Conservation (phyloP, 805 yeast species). For the Phaffomyces antillensis region DNA sequence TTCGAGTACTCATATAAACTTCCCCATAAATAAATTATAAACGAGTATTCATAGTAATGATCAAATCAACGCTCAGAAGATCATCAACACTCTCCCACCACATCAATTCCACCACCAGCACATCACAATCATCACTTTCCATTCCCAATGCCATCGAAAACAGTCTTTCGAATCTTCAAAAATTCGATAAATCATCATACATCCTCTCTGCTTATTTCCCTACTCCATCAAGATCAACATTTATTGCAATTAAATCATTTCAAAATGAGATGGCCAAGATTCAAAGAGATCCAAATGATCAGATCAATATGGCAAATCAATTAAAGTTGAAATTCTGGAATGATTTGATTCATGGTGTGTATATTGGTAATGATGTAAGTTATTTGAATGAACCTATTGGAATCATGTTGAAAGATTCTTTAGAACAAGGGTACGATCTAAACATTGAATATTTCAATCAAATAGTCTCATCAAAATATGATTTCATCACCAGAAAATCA, state of each 20-base stretch:
- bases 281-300: slow-evolving; percentile 4
- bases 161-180: slow-evolving; percentile 26
- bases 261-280: slow-evolving; percentile 56
- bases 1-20: neutral
- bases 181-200: slow-evolving; percentile 55
- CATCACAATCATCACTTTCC: too few species aligned
- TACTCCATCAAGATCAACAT: slow-evolving; percentile 51
- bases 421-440: slow-evolving; percentile 42
- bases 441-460: slow-evolving; percentile 43
- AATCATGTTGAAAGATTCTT: slow-evolving; percentile 46
- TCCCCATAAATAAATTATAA: neutral
- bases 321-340: slow-evolving; percentile 72
- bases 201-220: slow-evolving; percentile 67
- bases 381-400: slow-evolving; percentile 57
- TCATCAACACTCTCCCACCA: too few species aligned
- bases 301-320: slow-evolving; percentile 10
- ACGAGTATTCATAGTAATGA: neutral
- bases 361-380: slow-evolving; percentile 25
- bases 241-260: slow-evolving; percentile 58
- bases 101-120: too few species aligned
- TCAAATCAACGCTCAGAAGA: neutral
- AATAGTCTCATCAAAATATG: slow-evolving; percentile 50
- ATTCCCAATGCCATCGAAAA: neutral
- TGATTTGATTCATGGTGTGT: slow-evolving; percentile 46
- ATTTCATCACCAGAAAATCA: slow-evolving; percentile 29